Evolutionary conservation across 225 moss, liverwort and hornwort species (phyloP), one percentile per base, ranked within the genome.

Genomic region (Physcomitrellopsis africana): DNA sequence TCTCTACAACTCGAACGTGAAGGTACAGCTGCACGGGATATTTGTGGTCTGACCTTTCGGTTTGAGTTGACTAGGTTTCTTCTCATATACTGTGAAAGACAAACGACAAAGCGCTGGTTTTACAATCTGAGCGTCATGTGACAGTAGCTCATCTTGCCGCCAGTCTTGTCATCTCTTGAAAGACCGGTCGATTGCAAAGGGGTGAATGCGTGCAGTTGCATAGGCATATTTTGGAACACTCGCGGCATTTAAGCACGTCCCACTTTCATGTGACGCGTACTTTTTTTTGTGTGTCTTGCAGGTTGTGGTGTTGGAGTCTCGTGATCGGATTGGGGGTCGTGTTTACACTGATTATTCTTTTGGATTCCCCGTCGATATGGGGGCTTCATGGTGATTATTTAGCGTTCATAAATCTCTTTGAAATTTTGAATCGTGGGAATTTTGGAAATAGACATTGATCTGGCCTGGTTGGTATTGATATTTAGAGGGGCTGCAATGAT

Each of bases 301-400:
- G 97, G 92, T 95, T 82, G 80, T 95, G 63, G 85, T 99, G 69
- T 76, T 99, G 79, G 97, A 99, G 86, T 99, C 97, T 68, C 88
- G 97, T 67, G 77, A 95, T 87, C 93, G 97, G 68, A 85, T 93
- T 71, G 97, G 97, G 79, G 97, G 97, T 79, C 94, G 97, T 80
- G 97, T 99, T 65, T 95, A 79, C 76, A 99, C 97, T 67, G 93
- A 99, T 68, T 89, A 92, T 77, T 89, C 97, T 26, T 93, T 93
- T 59, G 97, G 97, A 53, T 93, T 95, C 59, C 97, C 97, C 67
- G 95, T 99, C 32, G 97, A 99, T 80, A 95, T 99, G 93, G 97
- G 97, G 64, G 97, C 97, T 77, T 99, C 97, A 76, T 99, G 97
- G 97, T 97, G 79, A 91, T 66, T 64, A 70, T 65, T 54, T 60